A percentile compares a stretch with the other conserved stretches of the same genome.
Conservation (phyloP, 495 filamentous ascomycete genomes). For the Delitschia confertaspora region DNA sequence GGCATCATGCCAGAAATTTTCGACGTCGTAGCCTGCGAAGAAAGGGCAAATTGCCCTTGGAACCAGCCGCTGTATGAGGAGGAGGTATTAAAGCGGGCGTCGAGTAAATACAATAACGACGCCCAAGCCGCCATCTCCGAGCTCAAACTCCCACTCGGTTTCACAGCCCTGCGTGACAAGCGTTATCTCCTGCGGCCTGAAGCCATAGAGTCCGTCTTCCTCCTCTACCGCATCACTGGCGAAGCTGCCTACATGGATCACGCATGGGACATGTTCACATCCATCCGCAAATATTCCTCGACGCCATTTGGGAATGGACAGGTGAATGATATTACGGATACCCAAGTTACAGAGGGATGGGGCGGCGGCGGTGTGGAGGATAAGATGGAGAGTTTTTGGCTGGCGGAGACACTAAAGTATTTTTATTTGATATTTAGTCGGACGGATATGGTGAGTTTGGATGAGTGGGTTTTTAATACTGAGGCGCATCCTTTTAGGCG, state of each 20-base stretch:
- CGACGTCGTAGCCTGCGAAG: slow-evolving; percentile 32
- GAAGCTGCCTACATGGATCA: slow-evolving; percentile 46
- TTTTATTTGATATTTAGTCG: slow-evolving; percentile 70
- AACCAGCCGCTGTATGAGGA: slow-evolving; percentile 35
- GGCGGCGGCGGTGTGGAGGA: too few species aligned
- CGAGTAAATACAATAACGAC: slow-evolving; percentile 13
- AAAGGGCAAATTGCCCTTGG: slow-evolving; percentile 35
- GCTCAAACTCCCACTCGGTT: slow-evolving; percentile 33
- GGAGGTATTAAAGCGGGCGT: slow-evolving; percentile 27
- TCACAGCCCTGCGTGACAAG: slow-evolving; percentile 34
- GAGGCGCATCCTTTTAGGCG: slow-evolving; percentile 47
- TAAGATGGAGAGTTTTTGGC: slow-evolving; percentile 53
- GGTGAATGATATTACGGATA: slow-evolving; percentile 32
- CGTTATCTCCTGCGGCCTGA: slow-evolving; percentile 45
- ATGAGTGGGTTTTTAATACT: slow-evolving; percentile 69
- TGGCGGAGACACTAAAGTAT: slow-evolving; percentile 72
- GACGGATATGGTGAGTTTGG: slow-evolving; percentile 62
- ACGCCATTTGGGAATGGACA: slow-evolving; percentile 45
- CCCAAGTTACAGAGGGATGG: slow-evolving; percentile 2
- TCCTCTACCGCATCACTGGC: slow-evolving; percentile 50
- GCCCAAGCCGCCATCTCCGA: slow-evolving; percentile 22
- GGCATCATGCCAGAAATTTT: slow-evolving; percentile 43
- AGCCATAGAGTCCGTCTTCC: slow-evolving; percentile 56
- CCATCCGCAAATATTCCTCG: slow-evolving; percentile 37
- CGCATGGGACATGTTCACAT: slow-evolving; percentile 53